These are phyloP conservation scores for Colletotrichum filicis DNA, from an alignment of 2,329 filamentous ascomycete genomes.

Conservation along the genomic window DNA sequence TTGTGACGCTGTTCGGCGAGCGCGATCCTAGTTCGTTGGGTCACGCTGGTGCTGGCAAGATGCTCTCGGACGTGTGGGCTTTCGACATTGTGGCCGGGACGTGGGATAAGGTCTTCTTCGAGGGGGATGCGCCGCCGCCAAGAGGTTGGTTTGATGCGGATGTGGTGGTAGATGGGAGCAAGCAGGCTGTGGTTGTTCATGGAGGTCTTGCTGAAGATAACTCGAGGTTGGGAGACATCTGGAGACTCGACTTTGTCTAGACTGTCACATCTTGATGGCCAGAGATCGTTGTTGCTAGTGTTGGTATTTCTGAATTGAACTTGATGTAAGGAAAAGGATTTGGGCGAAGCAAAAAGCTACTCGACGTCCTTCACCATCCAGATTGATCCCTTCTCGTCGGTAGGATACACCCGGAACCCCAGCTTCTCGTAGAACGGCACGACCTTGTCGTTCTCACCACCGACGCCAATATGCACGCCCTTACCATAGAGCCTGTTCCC, in stretches of 20 bases:
- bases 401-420: slow-evolving; percentile 54
- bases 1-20: slow-evolving; percentile 54
- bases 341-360: slow-evolving; percentile 6
- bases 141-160: slow-evolving; percentile 55
- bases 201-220: slow-evolving; percentile 52
- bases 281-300: neutral
- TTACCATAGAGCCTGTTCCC: slow-evolving; percentile 41
- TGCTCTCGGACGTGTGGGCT: slow-evolving; percentile 53
- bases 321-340: neutral
- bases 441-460: slow-evolving; percentile 58
- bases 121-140: slow-evolving; percentile 41
- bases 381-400: slow-evolving; percentile 48
- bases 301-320: neutral
- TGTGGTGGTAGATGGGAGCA: slow-evolving; percentile 32
- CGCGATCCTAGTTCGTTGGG: slow-evolving; percentile 49
- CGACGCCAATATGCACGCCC: slow-evolving; percentile 57
- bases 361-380: slow-evolving; percentile 55
- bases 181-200: slow-evolving; percentile 46
- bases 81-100: slow-evolving; percentile 46
- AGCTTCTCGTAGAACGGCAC: slow-evolving; percentile 59
- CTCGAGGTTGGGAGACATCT: slow-evolving; percentile 51
- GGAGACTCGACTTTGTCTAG: slow-evolving; percentile 42
- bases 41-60: slow-evolving; percentile 53
- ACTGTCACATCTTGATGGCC: neutral
- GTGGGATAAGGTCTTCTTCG: slow-evolving; percentile 42